Percentiles rank a stretch among this genome's conserved stretches.
Evolutionary conservation across 495 filamentous ascomycete genomes (phyloP).

Genomic region (Xylaria longipes): DNA sequence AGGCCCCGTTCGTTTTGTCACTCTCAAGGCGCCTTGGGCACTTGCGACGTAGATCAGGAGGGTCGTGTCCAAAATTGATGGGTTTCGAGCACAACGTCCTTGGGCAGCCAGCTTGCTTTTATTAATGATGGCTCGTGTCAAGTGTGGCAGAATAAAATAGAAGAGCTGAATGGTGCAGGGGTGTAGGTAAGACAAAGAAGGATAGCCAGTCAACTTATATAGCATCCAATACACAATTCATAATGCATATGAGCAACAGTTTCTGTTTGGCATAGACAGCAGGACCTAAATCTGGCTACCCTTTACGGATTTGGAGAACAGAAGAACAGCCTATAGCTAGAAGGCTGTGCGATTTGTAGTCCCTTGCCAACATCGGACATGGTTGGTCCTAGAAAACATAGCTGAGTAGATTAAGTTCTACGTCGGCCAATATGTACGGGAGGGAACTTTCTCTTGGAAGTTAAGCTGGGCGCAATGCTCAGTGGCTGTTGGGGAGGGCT

Average conservation of each 20-base stretch:
- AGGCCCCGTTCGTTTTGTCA: background rate
- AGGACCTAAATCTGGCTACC: conserved; percentile 12
- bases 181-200: conserved; percentile 28
- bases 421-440: conserved; percentile 13
- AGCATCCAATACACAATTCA: conserved; percentile 26
- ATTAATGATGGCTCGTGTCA: background rate
- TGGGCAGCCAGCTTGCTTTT: background rate
- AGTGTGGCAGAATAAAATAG: background rate
- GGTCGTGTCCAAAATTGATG: conserved; percentile 2
- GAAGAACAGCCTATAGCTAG: conserved; percentile 3
- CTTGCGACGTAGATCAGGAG: background rate
- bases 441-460: conserved; percentile 10
- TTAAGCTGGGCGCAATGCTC: conserved; percentile 11
- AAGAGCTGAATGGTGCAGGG: conserved; percentile 22
- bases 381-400: conserved; percentile 1
- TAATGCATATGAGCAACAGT: conserved; percentile 32
- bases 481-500: conserved; percentile 7
- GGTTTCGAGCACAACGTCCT: background rate
- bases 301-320: conserved; percentile 14
- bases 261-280: conserved; percentile 8
- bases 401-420: conserved; percentile 17
- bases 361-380: conserved; percentile 1
- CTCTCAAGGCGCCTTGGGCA: background rate
- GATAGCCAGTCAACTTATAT: conserved; percentile 25
- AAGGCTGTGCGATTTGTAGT: conserved; percentile 11